Evolutionary conservation across 225 moss, liverwort and hornwort genomes (phyloP).

Genomic region (Antitrichia curtipendula): DNA sequence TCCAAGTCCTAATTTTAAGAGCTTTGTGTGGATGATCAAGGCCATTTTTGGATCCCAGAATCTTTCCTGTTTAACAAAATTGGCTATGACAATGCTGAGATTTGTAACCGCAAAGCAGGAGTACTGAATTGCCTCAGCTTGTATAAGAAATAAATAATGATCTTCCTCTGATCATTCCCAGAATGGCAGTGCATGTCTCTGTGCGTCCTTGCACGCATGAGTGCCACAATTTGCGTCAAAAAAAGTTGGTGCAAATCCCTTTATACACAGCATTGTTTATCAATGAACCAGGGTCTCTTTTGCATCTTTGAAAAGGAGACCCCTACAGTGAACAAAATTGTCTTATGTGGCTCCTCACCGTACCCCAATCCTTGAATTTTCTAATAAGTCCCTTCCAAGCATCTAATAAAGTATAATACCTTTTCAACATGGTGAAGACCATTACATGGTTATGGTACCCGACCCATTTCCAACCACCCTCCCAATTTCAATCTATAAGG

Average conservation of each 20-base stretch:
- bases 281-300: not conserved
- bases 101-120: not conserved
- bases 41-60: not conserved
- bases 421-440: too few relatives aligned
- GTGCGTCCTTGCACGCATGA: not conserved
- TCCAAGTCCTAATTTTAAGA: not conserved
- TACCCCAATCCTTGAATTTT: too few relatives aligned
- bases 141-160: not conserved
- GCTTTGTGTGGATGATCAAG: not conserved
- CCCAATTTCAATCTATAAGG: too few relatives aligned
- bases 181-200: too few relatives aligned
- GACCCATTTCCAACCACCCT: too few relatives aligned
- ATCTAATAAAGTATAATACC: too few relatives aligned
- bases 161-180: not conserved
- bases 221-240: too few relatives aligned
- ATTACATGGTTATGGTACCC: too few relatives aligned
- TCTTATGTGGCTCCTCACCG: too few relatives aligned
- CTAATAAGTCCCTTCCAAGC: too few relatives aligned
- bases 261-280: not conserved
- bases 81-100: not conserved
- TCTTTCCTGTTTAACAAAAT: not conserved
- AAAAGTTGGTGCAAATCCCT: not conserved
- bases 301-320: too few relatives aligned
- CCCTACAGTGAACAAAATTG: too few relatives aligned
- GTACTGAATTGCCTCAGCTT: not conserved